Base-by-base conservation (phyloP, 345 rosid species). In the Streptanthus diversifolius region DNA sequence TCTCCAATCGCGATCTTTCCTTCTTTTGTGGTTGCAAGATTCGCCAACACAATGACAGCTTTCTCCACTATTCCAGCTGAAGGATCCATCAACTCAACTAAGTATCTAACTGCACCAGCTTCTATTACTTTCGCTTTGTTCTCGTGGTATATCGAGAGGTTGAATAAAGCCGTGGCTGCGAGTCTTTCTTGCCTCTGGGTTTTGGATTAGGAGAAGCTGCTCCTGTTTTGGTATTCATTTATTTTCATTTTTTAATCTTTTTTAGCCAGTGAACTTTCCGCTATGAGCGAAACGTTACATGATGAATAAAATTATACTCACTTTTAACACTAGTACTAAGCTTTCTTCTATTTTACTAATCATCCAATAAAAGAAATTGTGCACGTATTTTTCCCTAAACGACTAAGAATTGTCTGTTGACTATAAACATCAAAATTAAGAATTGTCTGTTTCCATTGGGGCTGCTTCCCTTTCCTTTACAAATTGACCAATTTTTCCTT, bases 11-110 rank as follows among this genome's bases (percentile, higher is more conserved):
- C 90, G 9, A 71, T 55, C 81, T 87, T 85, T 36, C 98, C 99
- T 84, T 90, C 97, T 0, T 65, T 82, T 24, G 83, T 76, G 14
- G 93, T 92, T 0, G 98, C 96, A 45, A 95, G 99, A 84, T 92
- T 95, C 35, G 97, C 90, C 73, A 95, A 76, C 59, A 95, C 92
- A 21, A 91, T 91, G 7, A 95, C 96, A 5, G 92, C 98, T 85
- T 80, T 92, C 70, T 92, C 99, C 52, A 95, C 98, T 97, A 88
- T 83, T 61, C 98, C 99, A 27, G 86, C 87, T 14, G 91, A 86
- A 5, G 96, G 98, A 77, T 92, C 89, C 99, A 92, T 88, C 77
- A 95, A 68, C 19, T 92, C 96, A 47, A 95, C 89, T 0, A 95
- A 97, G 77, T 95, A 76, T 80, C 62, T 92, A 5, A 92, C 92